These are phyloP conservation scores for Fraxinus sp. DNA, from an alignment of 305 asterid genomes.

Conservation along the genomic window DNA sequence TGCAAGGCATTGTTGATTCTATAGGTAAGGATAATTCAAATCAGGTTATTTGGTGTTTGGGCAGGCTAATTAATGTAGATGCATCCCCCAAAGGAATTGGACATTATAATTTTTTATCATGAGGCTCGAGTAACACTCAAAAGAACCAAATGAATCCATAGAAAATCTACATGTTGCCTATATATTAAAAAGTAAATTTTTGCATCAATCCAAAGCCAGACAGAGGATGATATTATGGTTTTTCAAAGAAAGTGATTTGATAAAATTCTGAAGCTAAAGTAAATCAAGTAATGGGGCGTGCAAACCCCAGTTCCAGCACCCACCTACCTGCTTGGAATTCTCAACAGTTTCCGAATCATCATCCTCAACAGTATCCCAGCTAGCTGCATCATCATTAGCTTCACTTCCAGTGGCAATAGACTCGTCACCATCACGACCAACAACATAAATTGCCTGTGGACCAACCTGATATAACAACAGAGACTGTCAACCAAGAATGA, in stretches of 20 bases:
- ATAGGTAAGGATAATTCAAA: not conserved
- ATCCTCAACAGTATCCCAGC: conserved; percentile 98
- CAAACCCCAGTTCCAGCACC: conserved; percentile 24
- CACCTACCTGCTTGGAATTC: conserved; percentile 57
- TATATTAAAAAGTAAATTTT: not conserved
- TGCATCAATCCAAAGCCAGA: not conserved
- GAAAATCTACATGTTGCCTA: conserved; percentile 4
- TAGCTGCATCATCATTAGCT: conserved; percentile 72
- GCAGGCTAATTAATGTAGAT: not conserved
- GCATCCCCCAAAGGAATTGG: not conserved
- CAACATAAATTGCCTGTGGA: conserved; percentile 97
- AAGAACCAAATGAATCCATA: conserved; percentile 1
- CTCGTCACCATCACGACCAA: conserved; percentile 95
- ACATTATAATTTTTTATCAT: not conserved
- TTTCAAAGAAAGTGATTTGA: not conserved
- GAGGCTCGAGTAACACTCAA: not conserved
- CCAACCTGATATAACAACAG: conserved; percentile 65
- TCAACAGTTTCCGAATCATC: conserved; percentile 48
- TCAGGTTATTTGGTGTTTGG: not conserved
- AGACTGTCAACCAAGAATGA: conserved; percentile 17
- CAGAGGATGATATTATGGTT: not conserved
- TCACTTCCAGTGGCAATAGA: conserved; percentile 76
- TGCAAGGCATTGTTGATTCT: not conserved
- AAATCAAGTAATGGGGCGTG: not conserved
- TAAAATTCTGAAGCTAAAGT: conserved; percentile 14